phyloP scores from a whole-genome alignment of 345 rosid species.

The Nasturtium officinale region DNA sequence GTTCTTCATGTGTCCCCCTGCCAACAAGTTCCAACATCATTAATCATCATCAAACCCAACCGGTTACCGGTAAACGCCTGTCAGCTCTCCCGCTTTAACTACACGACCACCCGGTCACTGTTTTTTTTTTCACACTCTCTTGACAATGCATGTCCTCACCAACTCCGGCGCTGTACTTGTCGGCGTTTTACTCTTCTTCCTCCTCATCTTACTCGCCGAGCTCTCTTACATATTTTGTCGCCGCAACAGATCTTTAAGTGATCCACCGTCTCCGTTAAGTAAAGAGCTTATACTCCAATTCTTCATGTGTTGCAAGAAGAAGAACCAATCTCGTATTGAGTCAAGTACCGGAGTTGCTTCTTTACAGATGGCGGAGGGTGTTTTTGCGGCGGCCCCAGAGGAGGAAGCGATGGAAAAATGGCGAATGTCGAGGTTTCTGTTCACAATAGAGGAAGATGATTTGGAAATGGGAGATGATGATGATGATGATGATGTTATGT shows the following conservation, averaged over 20 bases:
- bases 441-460: constrained; percentile 42
- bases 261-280: constrained; percentile 32
- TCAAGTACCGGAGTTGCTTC: constrained; percentile 31
- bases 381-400: neutral
- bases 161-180: constrained; percentile 39
- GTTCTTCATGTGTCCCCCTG: constrained; percentile 39
- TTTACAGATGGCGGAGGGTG: constrained; percentile 17
- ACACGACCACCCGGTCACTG: constrained; percentile 2
- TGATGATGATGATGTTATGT: constrained; percentile 17
- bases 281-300: constrained; percentile 32
- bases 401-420: constrained; percentile 27
- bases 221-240: constrained; percentile 39
- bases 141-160: constrained; percentile 41
- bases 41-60: constrained; percentile 45
- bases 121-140: neutral
- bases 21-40: constrained; percentile 43
- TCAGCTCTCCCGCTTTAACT: constrained; percentile 25
- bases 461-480: constrained; percentile 26
- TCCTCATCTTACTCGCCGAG: constrained; percentile 36
- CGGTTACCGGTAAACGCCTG: constrained; percentile 33
- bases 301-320: constrained; percentile 38
- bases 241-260: neutral
- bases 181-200: constrained; percentile 41
- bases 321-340: constrained; percentile 36
- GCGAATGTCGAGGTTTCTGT: constrained; percentile 41